These are phyloP conservation scores for Mycena indigotica DNA, from an alignment of 768 basidiomycete genomes.

Conservation along the genomic window DNA sequence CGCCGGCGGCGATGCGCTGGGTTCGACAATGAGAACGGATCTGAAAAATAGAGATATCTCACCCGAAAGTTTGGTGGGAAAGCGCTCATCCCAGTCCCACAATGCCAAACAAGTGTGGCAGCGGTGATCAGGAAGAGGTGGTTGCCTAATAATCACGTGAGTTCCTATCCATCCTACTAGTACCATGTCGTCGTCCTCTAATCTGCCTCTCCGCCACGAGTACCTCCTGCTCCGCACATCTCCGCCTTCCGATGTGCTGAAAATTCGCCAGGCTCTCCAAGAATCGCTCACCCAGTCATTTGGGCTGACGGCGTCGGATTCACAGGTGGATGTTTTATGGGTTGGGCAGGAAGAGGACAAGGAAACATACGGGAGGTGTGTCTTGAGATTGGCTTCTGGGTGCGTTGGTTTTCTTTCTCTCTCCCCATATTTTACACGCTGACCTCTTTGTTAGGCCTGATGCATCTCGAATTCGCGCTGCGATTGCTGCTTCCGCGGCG, in stretches of 20 bases:
- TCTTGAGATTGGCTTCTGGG: conserved; percentile 46
- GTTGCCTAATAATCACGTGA: too few relatives aligned
- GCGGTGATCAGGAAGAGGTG: too few relatives aligned
- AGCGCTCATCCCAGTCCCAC: too few relatives aligned
- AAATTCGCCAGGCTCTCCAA: conserved; percentile 56
- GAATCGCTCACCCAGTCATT: conserved; percentile 57
- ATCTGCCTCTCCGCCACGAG: not conserved
- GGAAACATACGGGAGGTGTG: conserved; percentile 10
- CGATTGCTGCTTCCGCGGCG: conserved; percentile 33
- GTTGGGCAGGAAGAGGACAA: conserved; percentile 39
- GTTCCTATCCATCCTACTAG: too few relatives aligned
- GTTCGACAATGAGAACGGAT: too few relatives aligned
- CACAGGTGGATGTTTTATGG: conserved; percentile 63
- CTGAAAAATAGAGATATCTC: too few relatives aligned
- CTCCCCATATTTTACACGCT: not conserved
- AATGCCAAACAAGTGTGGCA: too few relatives aligned
- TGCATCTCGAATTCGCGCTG: conserved; percentile 37
- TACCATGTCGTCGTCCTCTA: too few relatives aligned
- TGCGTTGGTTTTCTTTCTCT: conserved; percentile 27
- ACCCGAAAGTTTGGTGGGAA: too few relatives aligned
- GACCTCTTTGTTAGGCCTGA: conserved; percentile 24
- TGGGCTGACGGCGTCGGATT: conserved; percentile 52
- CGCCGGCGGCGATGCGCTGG: not conserved
- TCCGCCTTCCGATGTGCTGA: conserved; percentile 16
- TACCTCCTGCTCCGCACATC: conserved; percentile 15